Conservation (phyloP, 108 stramenopile species). For the Pseudonitzschia delicatissima region DNA sequence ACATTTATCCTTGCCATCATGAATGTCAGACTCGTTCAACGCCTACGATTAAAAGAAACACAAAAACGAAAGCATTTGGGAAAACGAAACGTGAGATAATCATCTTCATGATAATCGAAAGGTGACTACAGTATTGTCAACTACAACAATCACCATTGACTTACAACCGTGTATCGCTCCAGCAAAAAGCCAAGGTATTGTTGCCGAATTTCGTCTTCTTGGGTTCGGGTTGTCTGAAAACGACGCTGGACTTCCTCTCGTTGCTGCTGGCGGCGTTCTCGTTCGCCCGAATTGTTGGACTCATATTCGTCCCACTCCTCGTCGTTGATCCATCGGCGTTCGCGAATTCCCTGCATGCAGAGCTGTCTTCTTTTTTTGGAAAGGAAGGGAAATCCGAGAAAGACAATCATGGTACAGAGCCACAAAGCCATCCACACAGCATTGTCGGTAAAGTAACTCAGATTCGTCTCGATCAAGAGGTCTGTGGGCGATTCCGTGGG, state of each 20-base stretch:
- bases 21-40: background rate
- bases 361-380: slow-evolving; percentile 8
- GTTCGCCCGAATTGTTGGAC: background rate
- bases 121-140: no score
- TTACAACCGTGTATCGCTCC: slow-evolving; percentile 28
- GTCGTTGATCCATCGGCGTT: slow-evolving; percentile 24
- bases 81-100: background rate
- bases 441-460: background rate
- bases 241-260: background rate
- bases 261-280: slow-evolving; percentile 7
- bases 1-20: background rate
- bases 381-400: slow-evolving; percentile 23
- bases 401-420: slow-evolving; percentile 2
- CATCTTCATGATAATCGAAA: no score
- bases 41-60: background rate
- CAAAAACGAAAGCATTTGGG: background rate
- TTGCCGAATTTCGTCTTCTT: slow-evolving; percentile 43
- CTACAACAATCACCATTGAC: slow-evolving; percentile 14
- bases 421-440: slow-evolving; percentile 14
- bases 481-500: no score
- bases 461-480: no score
- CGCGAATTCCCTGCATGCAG: slow-evolving; percentile 15
- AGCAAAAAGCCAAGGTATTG: slow-evolving; percentile 17
- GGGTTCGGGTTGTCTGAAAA: slow-evolving; percentile 12
- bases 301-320: slow-evolving; percentile 12